Base-by-base conservation (phyloP, 2,329 filamentous ascomycete species). In the Diaporthe sp. region DNA sequence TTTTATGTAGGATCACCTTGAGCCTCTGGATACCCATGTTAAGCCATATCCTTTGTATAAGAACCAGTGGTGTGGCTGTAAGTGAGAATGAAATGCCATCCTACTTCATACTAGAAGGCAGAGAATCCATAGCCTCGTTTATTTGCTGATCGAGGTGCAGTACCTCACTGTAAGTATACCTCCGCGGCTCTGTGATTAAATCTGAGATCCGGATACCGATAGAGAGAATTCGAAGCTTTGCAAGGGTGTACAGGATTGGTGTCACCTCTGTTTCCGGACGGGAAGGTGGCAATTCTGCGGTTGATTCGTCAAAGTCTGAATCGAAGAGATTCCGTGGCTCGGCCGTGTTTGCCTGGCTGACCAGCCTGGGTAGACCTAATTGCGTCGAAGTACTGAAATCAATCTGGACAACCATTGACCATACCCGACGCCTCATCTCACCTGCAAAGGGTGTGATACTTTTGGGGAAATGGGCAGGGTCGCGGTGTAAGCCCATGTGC, bases 41-140 rank as follows among this genome's bases (percentile, higher is more conserved):
- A 30, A 91, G 78, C 53, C 86, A 88, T 75, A 89, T 85, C 7
- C 87, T 84, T 32, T 84, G 83, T 81, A 90, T 87, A 42, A 91
- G 84, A 12, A 88, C 77, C n/a, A 86, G 83, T 1, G 87, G 82
- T 1, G 86, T 80, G 66, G 90, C 87, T 3, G 84, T 85, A 27
- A 90, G 83, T 7, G 84, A 87, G 27, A 74, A 63, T 1, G 73
- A 35, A 15, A 80, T 76, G 1, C 79, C 74, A 6, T 73, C 70
- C 77, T 78, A 78, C 42, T 58, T 70, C 2, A 79, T 65, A 35
- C 63, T 69, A 10, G 50, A 42, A 8, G 80, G 80, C 9, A 80
- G 70, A 6, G 55, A 66, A 35, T 5, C 35, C 35, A 37, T 37
- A 3, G 77, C 73, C 4, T 76, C 69, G 3, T 73, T 58, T 6